Evolutionary conservation across 495 filamentous ascomycete genomes (phyloP).

Genomic region (Xylaria curta): DNA sequence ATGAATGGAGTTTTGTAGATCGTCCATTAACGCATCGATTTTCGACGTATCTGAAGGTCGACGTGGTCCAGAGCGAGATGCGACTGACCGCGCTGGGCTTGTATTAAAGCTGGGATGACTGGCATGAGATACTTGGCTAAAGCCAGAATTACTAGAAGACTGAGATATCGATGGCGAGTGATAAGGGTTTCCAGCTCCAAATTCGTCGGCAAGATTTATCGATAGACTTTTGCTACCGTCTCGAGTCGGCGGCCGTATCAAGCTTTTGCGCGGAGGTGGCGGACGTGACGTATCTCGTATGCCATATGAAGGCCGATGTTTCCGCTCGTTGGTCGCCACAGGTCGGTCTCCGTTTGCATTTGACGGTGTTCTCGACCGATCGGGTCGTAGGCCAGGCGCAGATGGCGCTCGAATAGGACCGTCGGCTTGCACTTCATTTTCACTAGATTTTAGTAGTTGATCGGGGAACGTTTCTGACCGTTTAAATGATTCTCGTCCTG

Average conservation of each 20-base stretch:
- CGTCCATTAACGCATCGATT: constrained; percentile 59
- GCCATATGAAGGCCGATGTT: constrained; percentile 54
- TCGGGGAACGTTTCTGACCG: constrained; percentile 66
- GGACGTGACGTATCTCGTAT: constrained; percentile 53
- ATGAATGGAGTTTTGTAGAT: constrained; percentile 58
- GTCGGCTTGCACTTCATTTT: constrained; percentile 36
- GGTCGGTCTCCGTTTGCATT: constrained; percentile 31
- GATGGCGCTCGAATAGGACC: constrained; percentile 54
- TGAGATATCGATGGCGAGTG: constrained; percentile 71
- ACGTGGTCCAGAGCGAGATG: constrained; percentile 42
- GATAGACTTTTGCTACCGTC: constrained; percentile 34
- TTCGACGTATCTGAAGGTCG: constrained; percentile 46
- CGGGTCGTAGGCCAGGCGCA: constrained; percentile 48
- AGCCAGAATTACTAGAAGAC: constrained; percentile 71
- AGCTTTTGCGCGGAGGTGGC: constrained; percentile 55
- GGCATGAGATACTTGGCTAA: constrained; percentile 56
- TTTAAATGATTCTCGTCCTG: constrained; percentile 46
- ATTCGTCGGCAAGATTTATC: constrained; percentile 58
- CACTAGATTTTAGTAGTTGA: constrained; percentile 55
- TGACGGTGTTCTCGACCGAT: constrained; percentile 45
- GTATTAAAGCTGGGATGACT: constrained; percentile 77
- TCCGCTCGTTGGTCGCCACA: constrained; percentile 36
- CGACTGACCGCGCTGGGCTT: constrained; percentile 61
- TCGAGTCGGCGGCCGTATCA: constrained; percentile 47
- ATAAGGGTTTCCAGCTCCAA: constrained; percentile 61